Percentiles rank a stretch among this genome's conserved stretches.
Conservation (phyloP, 208 protist genomes). For the Endotrypanum monterogeii region DNA sequence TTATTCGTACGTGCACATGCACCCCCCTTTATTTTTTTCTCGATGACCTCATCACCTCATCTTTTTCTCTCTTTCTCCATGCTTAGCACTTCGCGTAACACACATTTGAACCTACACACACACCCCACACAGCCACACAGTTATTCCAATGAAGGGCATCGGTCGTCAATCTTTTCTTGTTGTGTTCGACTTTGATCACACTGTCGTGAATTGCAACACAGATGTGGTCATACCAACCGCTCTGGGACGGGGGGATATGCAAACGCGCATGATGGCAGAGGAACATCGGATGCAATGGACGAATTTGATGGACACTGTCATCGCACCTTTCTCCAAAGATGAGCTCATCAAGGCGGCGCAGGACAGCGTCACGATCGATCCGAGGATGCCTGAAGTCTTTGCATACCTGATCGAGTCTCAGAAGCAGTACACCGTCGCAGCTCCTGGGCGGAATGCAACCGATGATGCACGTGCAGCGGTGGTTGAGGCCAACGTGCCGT, state of each 20-base stretch:
- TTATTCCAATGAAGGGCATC: slow-evolving; percentile 29
- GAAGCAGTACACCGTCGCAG: slow-evolving; percentile 21
- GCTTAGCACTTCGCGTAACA: not conserved
- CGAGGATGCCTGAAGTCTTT: slow-evolving; percentile 73
- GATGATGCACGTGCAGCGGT: slow-evolving; percentile 4
- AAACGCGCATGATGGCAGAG: slow-evolving; percentile 32
- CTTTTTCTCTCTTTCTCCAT: not conserved
- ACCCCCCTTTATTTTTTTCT: not conserved
- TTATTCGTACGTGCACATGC: not conserved
- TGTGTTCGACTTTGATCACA: slow-evolving; percentile 93
- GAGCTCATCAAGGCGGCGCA: slow-evolving; percentile 55
- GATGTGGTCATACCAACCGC: slow-evolving; percentile 72
- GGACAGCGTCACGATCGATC: slow-evolving; percentile 56
- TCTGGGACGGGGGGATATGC: slow-evolving; percentile 49
- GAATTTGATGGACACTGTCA: slow-evolving; percentile 68
- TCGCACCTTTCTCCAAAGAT: slow-evolving; percentile 56
- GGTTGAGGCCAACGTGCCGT: slow-evolving; percentile 21
- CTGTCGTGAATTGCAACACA: slow-evolving; percentile 85
- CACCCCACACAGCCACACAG: not conserved
- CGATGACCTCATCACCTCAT: not conserved
- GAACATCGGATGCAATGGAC: slow-evolving; percentile 71
- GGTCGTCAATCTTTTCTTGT: slow-evolving; percentile 85
- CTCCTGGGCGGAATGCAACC: not conserved
- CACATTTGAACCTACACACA: too few relatives aligned
- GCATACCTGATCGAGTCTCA: slow-evolving; percentile 46